Evolutionary conservation across 768 basidiomycete species (phyloP), one percentile per base, ranked within the genome.

Genomic region (Phylloporus scabripes): DNA sequence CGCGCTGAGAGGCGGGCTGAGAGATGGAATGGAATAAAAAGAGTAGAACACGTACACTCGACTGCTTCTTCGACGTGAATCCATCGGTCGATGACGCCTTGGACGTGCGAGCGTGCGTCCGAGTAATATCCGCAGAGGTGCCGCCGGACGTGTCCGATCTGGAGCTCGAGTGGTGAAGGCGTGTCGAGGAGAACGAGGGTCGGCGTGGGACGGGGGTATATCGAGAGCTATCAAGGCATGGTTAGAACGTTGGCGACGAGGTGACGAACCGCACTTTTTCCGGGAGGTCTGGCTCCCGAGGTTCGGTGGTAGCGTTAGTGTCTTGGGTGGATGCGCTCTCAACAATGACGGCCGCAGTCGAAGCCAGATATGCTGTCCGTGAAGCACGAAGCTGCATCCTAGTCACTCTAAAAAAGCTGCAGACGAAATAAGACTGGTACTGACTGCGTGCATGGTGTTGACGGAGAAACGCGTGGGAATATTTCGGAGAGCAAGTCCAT

Each of bases 41-140:
- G 21, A 17, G 3, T 9, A 42, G 18, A 15, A 34, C 42, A 77
- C 87, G 53, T 65, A 94, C 94, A 71, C 71, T 96, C 94, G 28
- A 94, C 83, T 7, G 79, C 77, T 56, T 87, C 79, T 65, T 97
- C 95, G 28, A 92, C 74, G 11, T 78, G 80, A 59, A 98, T 88
- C 92, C 92, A 95, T 53, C 75, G 77, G 28, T 82, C 79, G 15
- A 95, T 79, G 38, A 82, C 79, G 1, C 74, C 76, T 55, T 92
- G 87, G 20, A 92, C 81, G 42, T 79, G 75, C 1, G 74, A 71
- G 48, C 82, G 78, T n/a, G 80, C 79, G 24, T 82, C 75, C 5
- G 64, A 55, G 59, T 85, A 79, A 12, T 77, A 74, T 0, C 72
- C 67, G n/a, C 78, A 80, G 2, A 79, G 74, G 24, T 79, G 71